Evolutionary conservation across 176 grass and related monocot genomes (phyloP), one percentile per base, ranked within the genome.

Genomic region (Puccinellia tenuiflora): DNA sequence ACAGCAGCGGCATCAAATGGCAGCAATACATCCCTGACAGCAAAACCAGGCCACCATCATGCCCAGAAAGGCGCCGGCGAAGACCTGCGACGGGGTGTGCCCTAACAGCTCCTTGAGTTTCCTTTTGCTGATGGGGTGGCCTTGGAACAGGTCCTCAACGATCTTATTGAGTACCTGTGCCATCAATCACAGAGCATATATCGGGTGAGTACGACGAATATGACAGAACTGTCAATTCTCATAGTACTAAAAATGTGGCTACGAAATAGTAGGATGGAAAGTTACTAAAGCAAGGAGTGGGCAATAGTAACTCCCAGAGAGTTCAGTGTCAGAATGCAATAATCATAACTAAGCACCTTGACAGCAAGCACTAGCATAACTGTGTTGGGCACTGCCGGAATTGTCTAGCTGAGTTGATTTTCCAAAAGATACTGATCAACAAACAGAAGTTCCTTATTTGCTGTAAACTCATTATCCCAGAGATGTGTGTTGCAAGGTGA

Each of bases 131-230:
- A 96, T 96, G 0, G 96, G 96, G 87, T 99, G 93, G 79, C 93
- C 96, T 90, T 96, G 83, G 90, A 99, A 99, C 50, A 99, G 82
- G 89, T 93, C 96, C 89, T 93, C 93, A 81, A 93, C 74, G 60
- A 99, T 99, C 83, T 93, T 99, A 81, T 99, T 99, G 84, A 99
- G 96, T 80, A 99, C 93, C 96, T 99, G 67, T 15, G 60, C 69
- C 40, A 63, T 34, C 7, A 63, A 37, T n/a, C 5, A 63, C 4
- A 69, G 6, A 65, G 5, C 40, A n/a, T 75, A 34, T 42, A 62
- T 16, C n/a, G n/a, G n/a, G n/a, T n/a, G n/a, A n/a, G n/a, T 24
- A 42, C 65, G 21, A 70, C 72, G 2, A 51, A 60, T 40, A 26
- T 0, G 30, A 1, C 13, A 17, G 12, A 28, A 60, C 45, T 10